These are phyloP conservation scores for Agaricus sinodeliciosus DNA, from an alignment of 768 basidiomycete species.

Conservation along the genomic window DNA sequence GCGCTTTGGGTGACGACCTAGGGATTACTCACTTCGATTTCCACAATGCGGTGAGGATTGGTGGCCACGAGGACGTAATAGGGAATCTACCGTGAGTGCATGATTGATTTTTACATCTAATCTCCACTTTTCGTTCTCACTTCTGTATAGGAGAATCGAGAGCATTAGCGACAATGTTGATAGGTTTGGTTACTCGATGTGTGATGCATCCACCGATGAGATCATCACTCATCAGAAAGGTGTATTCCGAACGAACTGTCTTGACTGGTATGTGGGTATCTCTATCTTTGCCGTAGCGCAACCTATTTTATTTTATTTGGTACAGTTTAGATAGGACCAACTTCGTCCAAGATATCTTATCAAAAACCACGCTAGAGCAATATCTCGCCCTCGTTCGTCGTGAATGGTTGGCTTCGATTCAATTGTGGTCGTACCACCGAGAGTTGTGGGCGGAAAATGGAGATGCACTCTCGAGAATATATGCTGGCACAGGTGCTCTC, in stretches of 20 bases:
- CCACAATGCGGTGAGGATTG: constrained; percentile 71
- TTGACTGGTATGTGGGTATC: constrained; percentile 69
- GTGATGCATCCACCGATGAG: constrained; percentile 57
- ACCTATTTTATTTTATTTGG: constrained; percentile 2
- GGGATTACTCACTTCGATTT: constrained; percentile 92
- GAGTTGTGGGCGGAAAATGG: constrained; percentile 98
- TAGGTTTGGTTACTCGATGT: constrained; percentile 81
- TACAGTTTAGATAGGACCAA: constrained; percentile 92
- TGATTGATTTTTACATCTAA: background rate
- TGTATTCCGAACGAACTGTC: constrained; percentile 89
- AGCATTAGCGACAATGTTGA: constrained; percentile 60
- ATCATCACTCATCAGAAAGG: constrained; percentile 87
- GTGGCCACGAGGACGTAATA: constrained; percentile 84
- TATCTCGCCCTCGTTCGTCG: constrained; percentile 75
- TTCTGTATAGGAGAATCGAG: constrained; percentile 45
- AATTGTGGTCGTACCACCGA: constrained; percentile 82
- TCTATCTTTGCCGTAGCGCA: constrained; percentile 1
- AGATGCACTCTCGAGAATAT: constrained; percentile 87
- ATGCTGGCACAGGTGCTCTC: constrained; percentile 88
- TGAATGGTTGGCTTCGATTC: constrained; percentile 62
- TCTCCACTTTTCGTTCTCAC: constrained; percentile 5
- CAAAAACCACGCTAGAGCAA: constrained; percentile 71
- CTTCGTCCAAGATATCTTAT: constrained; percentile 93
- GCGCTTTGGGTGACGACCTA: constrained; percentile 59
- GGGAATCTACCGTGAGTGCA: constrained; percentile 56